phyloP scores from a whole-genome alignment of 345 rosid species.

The Euphorbia peplus region DNA sequence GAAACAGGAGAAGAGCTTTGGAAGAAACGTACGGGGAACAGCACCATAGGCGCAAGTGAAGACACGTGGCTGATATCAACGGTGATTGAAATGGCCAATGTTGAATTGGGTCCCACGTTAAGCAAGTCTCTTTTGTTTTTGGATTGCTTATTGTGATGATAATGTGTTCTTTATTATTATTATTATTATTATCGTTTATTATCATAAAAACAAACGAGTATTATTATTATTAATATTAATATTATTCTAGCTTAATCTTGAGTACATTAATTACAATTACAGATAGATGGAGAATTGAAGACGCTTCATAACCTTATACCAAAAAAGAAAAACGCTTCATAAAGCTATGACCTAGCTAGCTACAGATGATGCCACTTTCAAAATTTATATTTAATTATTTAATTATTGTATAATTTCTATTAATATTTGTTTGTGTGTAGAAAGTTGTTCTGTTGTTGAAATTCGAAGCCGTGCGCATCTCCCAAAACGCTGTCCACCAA shows the following conservation, averaged over 20 bases:
- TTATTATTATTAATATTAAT: neutral
- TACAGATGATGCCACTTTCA: too few species aligned
- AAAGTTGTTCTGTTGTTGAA: slow-evolving; percentile 15
- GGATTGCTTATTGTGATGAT: slow-evolving; percentile 1
- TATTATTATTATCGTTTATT: neutral
- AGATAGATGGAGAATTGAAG: too few species aligned
- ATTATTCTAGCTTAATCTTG: neutral
- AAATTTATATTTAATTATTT: too few species aligned
- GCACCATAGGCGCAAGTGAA: slow-evolving; percentile 23
- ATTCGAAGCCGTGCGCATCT: slow-evolving; percentile 22
- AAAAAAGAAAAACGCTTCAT: too few species aligned
- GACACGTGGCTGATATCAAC: slow-evolving; percentile 41
- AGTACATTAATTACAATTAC: too few species aligned
- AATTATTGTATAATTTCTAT: neutral
- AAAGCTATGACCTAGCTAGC: too few species aligned
- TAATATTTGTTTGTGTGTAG: slow-evolving; percentile 1
- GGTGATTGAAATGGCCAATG: neutral
- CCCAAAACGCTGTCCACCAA: slow-evolving; percentile 1
- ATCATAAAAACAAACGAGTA: too few species aligned
- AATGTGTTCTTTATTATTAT: neutral
- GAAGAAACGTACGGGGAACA: slow-evolving; percentile 42
- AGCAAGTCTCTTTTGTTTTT: neutral
- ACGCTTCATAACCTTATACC: too few species aligned
- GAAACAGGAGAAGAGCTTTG: neutral
- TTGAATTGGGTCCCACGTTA: slow-evolving; percentile 23